Evolutionary conservation across 768 basidiomycete species (phyloP), one percentile per base, ranked within the genome.

Genomic region (Lactarius evosmus): DNA sequence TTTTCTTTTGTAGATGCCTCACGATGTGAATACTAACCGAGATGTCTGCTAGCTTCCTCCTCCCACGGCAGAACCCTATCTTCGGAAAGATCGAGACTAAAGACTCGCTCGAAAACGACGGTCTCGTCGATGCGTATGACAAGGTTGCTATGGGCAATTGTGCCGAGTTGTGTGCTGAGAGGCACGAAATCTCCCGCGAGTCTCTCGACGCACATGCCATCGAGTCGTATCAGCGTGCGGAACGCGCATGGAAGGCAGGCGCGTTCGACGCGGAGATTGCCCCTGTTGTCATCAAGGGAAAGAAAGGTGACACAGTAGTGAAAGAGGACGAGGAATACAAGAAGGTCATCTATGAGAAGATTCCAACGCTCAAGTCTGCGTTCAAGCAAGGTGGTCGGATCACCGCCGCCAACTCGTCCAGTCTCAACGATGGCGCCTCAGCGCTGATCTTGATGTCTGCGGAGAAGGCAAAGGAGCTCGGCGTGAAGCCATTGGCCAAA

Each of bases 91-190:
- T 95, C 76, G 85, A 88, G 66, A 76, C 93, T 46, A 86, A 79
- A 67, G 97, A 98, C 75, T 89, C 95, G 16, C 82, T 98, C 38
- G 89, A 95, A 76, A 82, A 77, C 70, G 97, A 99, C 70, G 97
- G 95, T 69, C 90, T 99, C 56, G 91, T 88, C 86, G 97, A 99
- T 76, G 93, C 93, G 58, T 97, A 94, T 84, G 95, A 97, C 82
- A 87, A 98, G 77, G 91, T 93, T 73, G 88, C 94, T 33, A 99
- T 99, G 97, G 97, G 97, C 62, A 93, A 93, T 82, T 98, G 96
- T 74, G 96, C 86, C 70, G 97, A 99, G 77, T 74, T 80, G 70
- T 85, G 91, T 32, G 93, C 95, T 17, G 84, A 82, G 68, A 95
- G 95, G 75, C 80, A 88, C 75, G 76, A 78, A 41, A 95, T 99